Conservation (phyloP, 2,329 filamentous ascomycete species). For the Fusarium lateritium region DNA sequence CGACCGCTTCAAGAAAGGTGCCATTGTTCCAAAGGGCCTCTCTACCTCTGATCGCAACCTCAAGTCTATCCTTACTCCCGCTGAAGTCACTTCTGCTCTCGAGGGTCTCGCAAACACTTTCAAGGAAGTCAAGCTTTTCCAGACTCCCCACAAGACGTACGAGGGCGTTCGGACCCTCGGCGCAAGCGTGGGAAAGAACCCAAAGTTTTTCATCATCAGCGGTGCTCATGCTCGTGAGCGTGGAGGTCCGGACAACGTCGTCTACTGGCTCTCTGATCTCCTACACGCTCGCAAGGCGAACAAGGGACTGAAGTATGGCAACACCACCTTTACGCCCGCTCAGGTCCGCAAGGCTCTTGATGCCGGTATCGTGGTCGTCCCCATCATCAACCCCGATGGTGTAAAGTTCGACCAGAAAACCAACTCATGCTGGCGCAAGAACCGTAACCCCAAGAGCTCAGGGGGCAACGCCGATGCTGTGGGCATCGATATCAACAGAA, state of each 20-base stretch:
- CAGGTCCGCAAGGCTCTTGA: conserved; percentile 67
- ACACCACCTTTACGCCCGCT: conserved; percentile 64
- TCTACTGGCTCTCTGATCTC: conserved; percentile 72
- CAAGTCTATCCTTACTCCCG: conserved; percentile 60
- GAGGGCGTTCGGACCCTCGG: conserved; percentile 59
- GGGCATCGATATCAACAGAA: conserved; percentile 69
- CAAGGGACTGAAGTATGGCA: conserved; percentile 66
- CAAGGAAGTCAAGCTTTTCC: conserved; percentile 57
- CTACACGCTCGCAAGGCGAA: conserved; percentile 66
- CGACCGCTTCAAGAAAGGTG: conserved; percentile 60
- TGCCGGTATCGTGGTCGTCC: conserved; percentile 67
- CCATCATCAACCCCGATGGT: conserved; percentile 69
- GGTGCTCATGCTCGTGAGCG: conserved; percentile 72
- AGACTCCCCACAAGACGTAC: conserved; percentile 60
- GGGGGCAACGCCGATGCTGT: conserved; percentile 52
- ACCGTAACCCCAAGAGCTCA: conserved; percentile 63
- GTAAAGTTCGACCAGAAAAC: conserved; percentile 66
- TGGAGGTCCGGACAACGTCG: conserved; percentile 68
- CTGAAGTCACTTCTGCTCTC: conserved; percentile 62
- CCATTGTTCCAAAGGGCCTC: conserved; percentile 52
- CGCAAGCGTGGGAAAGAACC: conserved; percentile 61
- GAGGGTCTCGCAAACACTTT: conserved; percentile 59
- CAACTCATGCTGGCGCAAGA: conserved; percentile 69
- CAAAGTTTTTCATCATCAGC: conserved; percentile 67
- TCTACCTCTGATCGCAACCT: conserved; percentile 56